A percentile compares a stretch with the other conserved stretches of the same genome.
Evolutionary conservation across 345 rosid species (phyloP).

Genomic region (Psidium guajava): DNA sequence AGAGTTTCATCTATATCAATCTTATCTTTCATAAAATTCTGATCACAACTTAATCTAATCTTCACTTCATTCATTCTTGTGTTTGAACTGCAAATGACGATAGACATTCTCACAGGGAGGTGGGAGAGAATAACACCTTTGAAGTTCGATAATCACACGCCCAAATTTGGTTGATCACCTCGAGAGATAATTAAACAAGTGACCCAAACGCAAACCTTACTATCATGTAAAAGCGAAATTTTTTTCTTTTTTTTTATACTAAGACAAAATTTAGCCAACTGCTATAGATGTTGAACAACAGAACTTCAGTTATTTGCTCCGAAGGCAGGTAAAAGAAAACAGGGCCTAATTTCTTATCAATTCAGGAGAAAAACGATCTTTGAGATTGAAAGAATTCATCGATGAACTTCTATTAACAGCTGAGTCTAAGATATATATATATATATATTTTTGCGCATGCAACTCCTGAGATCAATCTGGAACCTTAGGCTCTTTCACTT

Average conservation of each 20-base stretch:
- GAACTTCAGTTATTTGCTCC: not conserved
- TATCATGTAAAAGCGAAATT: not conserved
- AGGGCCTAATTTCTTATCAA: not conserved
- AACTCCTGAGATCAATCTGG: not conserved
- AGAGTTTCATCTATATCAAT: not conserved
- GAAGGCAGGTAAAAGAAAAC: not conserved
- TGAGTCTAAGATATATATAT: not conserved
- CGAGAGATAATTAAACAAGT: not conserved
- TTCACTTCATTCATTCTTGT: not conserved
- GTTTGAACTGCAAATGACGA: too few relatives aligned
- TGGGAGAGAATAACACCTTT: not conserved
- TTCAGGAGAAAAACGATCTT: not conserved
- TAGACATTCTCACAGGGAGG: not conserved
- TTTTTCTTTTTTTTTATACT: too few relatives aligned
- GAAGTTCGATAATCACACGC: not conserved
- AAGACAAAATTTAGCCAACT: not conserved
- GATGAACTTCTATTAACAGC: not conserved
- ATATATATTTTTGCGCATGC: not conserved
- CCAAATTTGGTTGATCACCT: not conserved
- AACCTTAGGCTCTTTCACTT: not conserved
- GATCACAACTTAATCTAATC: not conserved
- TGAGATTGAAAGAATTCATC: not conserved
- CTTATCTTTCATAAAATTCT: not conserved
- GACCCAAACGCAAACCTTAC: not conserved
- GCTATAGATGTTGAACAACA: not conserved